phyloP scores from a whole-genome alignment of 345 rosid species.

The Hibiscus syriacus region DNA sequence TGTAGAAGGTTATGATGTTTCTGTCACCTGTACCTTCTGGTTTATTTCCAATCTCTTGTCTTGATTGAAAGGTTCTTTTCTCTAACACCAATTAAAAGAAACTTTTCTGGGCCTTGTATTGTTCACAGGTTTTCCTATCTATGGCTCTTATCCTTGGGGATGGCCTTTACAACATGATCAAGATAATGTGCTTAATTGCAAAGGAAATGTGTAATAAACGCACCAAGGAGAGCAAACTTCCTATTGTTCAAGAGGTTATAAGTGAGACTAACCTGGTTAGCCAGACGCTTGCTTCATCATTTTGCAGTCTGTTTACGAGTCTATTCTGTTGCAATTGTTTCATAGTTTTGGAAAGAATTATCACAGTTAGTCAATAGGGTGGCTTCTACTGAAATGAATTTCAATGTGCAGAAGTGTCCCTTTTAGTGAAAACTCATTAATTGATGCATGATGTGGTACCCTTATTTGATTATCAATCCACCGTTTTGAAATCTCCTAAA shows the following conservation, averaged over 20 bases:
- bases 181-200: slow-evolving; percentile 57
- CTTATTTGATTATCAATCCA: neutral
- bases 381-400: neutral
- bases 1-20: slow-evolving; percentile 2
- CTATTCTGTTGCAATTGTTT: neutral
- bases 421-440: neutral
- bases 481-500: neutral
- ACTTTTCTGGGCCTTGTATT: neutral
- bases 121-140: slow-evolving; percentile 73
- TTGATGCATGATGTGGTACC: neutral
- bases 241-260: slow-evolving; percentile 37
- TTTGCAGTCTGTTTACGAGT: neutral
- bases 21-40: neutral
- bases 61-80: neutral
- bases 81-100: slow-evolving; percentile 6
- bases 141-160: slow-evolving; percentile 84
- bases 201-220: slow-evolving; percentile 50
- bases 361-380: neutral
- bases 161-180: slow-evolving; percentile 78
- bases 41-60: neutral
- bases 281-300: neutral
- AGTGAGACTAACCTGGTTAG: slow-evolving; percentile 33
- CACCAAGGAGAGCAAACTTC: slow-evolving; percentile 44
- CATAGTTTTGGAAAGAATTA: neutral
- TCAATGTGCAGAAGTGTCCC: neutral